Evolutionary conservation across 768 basidiomycete species (phyloP).

Genomic region (Phanerochaete sordida): DNA sequence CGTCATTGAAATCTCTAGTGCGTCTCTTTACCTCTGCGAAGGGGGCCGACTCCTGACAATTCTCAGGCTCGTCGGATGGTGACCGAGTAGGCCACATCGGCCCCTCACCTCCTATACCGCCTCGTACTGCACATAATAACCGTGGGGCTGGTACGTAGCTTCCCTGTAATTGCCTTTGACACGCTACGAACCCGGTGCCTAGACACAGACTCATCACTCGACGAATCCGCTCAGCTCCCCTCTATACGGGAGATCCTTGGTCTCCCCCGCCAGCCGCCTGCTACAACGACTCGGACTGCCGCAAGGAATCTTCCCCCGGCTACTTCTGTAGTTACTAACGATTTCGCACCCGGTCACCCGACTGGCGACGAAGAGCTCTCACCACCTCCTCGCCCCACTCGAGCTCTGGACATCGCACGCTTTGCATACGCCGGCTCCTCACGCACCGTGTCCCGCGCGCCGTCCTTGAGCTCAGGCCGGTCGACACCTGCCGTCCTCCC

Average conservation of each 20-base stretch:
- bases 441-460: constrained; percentile 7
- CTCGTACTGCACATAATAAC: too few relatives aligned
- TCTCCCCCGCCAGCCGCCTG: background rate
- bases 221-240: constrained; percentile 10
- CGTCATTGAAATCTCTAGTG: constrained; percentile 24
- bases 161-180: too few relatives aligned
- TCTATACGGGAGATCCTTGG: constrained; percentile 8
- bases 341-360: background rate
- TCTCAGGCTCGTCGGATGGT: background rate
- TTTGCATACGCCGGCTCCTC: constrained; percentile 34
- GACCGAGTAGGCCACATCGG: background rate
- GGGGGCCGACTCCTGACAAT: background rate
- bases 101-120: background rate
- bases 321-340: background rate
- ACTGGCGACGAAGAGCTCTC: constrained; percentile 4
- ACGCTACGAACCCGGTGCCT: too few relatives aligned
- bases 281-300: too few relatives aligned
- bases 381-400: constrained; percentile 18
- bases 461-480: background rate
- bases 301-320: too few relatives aligned
- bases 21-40: background rate
- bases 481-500: background rate
- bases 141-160: too few relatives aligned
- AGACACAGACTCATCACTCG: background rate
- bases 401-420: constrained; percentile 23